A percentile compares a stretch with the other conserved stretches of the same genome.
Evolutionary conservation across 2,329 filamentous ascomycete genomes (phyloP).

Genomic region (Aspergillus calidoustus): DNA sequence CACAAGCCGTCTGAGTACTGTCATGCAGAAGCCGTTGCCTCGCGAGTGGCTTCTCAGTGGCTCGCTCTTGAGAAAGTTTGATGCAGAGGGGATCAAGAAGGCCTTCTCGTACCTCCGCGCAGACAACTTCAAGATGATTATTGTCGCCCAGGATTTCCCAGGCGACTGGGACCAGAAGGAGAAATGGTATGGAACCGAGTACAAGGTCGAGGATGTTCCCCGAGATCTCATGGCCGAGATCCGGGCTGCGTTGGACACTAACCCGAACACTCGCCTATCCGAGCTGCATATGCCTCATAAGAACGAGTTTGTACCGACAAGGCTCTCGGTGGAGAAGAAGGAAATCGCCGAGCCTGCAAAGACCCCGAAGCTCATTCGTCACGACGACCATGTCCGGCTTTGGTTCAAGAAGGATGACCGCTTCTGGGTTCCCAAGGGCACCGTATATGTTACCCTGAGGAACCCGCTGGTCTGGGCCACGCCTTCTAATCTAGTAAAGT

Average conservation of each 20-base stretch:
- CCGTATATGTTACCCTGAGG: conserved; percentile 77
- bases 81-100: conserved; percentile 74
- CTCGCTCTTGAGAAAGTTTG: conserved; percentile 77
- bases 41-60: conserved; percentile 88
- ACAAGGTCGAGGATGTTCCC: conserved; percentile 80
- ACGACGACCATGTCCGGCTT: conserved; percentile 77
- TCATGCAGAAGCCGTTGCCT: conserved; percentile 90
- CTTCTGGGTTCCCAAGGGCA: conserved; percentile 97
- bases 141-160: conserved; percentile 82
- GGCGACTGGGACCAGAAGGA: conserved; percentile 86
- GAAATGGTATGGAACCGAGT: conserved; percentile 98
- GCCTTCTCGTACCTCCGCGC: conserved; percentile 76
- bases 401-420: conserved; percentile 99
- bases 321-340: conserved; percentile 93
- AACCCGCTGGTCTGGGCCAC: conserved; percentile 80
- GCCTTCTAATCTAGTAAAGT: conserved; percentile 77
- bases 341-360: conserved; percentile 76
- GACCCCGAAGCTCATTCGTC: conserved; percentile 79
- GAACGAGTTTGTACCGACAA: conserved; percentile 94
- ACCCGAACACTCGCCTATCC: conserved; percentile 63
- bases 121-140: conserved; percentile 85
- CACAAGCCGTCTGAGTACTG: conserved; percentile 78
- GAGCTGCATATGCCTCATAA: conserved; percentile 85
- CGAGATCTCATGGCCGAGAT: conserved; percentile 74
- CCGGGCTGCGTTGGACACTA: conserved; percentile 63